These are phyloP conservation scores for Drechslerella coelobrocha DNA, from an alignment of 2,329 filamentous ascomycete genomes.

Conservation along the genomic window DNA sequence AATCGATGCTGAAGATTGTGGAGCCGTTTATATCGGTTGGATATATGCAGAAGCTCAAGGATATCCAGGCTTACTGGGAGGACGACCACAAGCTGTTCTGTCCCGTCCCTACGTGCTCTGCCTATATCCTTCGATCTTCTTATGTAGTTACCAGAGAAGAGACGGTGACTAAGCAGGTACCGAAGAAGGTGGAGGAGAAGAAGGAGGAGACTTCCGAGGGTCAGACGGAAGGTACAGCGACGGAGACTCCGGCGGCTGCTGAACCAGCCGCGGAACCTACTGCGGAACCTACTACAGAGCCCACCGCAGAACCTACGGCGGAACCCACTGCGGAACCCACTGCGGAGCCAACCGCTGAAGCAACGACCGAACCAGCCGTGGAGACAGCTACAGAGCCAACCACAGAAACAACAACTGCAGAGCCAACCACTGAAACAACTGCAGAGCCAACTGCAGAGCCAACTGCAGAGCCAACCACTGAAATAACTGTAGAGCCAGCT, in stretches of 20 bases:
- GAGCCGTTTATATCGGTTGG: constrained; percentile 32
- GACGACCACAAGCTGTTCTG: constrained; percentile 43
- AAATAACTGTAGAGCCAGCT: neutral
- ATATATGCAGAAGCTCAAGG: constrained; percentile 18
- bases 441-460: neutral
- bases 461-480: neutral
- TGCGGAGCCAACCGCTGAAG: neutral
- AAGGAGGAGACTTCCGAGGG: constrained; percentile 4
- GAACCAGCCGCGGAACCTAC: neutral
- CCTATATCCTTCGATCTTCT: constrained; percentile 17
- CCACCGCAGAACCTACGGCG: neutral
- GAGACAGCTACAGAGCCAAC: neutral
- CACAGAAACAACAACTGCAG: neutral
- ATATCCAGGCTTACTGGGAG: constrained; percentile 42
- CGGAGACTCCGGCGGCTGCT: constrained; percentile 6
- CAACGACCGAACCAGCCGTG: neutral
- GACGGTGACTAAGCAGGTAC: constrained; percentile 9
- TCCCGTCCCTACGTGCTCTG: constrained; percentile 33
- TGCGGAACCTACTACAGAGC: neutral
- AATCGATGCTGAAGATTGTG: constrained; percentile 21
- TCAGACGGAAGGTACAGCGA: neutral
- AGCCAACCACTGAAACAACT: constrained; percentile 1
- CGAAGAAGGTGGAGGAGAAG: constrained; percentile 19
- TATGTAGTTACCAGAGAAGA: constrained; percentile 25
- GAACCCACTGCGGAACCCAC: neutral